phyloP scores from a whole-genome alignment of 352 stramenopile genomes.

The Pythium angustatum region DNA sequence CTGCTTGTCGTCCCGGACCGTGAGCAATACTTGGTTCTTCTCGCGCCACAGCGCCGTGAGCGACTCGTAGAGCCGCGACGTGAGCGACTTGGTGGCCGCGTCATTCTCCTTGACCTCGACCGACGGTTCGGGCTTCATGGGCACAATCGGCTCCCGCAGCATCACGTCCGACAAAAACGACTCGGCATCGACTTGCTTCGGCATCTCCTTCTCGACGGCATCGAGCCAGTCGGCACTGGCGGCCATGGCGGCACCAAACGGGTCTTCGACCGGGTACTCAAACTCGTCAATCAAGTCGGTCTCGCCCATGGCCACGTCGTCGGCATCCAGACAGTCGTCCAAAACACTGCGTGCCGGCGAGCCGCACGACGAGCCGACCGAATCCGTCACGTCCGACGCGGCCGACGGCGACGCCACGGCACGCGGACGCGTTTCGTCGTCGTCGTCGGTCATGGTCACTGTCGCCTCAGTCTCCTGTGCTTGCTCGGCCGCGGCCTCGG shows the following conservation, averaged over 20 bases:
- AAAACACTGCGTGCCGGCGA: slow-evolving; percentile 32
- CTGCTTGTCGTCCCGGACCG: slow-evolving; percentile 71
- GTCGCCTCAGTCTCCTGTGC: too few species aligned
- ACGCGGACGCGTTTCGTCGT: slow-evolving; percentile 11
- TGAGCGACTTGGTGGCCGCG: slow-evolving; percentile 53
- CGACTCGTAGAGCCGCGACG: slow-evolving; percentile 75
- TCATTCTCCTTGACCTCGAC: too few species aligned
- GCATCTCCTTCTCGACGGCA: slow-evolving; percentile 46
- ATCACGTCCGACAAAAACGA: slow-evolving; percentile 25
- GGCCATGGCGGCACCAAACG: slow-evolving; percentile 48
- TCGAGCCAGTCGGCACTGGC: slow-evolving; percentile 74
- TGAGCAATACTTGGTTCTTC: slow-evolving; percentile 85
- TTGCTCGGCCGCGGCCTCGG: slow-evolving; percentile 30
- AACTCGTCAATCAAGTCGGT: slow-evolving; percentile 81
- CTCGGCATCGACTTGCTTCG: slow-evolving; percentile 9
- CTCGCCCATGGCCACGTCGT: slow-evolving; percentile 34
- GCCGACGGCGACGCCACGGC: slow-evolving; percentile 56
- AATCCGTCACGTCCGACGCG: slow-evolving; percentile 72
- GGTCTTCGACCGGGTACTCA: slow-evolving; percentile 79
- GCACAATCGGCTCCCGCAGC: slow-evolving; percentile 29
- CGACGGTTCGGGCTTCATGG: slow-evolving; percentile 22
- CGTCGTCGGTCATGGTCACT: slow-evolving; percentile 23
- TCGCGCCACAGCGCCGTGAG: slow-evolving; percentile 80
- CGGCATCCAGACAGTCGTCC: slow-evolving; percentile 34
- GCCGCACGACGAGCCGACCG: slow-evolving; percentile 53